Evolutionary conservation across 768 basidiomycete species (phyloP).

Genomic region (Tulasnella calospora): DNA sequence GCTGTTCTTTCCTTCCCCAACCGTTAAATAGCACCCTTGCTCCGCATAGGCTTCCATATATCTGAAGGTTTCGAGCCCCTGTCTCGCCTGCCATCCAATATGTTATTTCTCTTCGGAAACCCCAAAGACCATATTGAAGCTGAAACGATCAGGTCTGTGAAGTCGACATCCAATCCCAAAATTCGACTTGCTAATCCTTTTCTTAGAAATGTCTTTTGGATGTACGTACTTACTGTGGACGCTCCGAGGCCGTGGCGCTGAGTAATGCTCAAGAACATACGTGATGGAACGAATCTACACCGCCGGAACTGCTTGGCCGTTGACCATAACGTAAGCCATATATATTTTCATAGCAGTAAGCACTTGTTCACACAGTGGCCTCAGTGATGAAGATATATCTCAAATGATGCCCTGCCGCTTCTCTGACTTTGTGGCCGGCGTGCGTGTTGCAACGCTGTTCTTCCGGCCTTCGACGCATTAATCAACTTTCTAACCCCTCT

Average conservation of each 20-base stretch:
- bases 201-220: slow-evolving; percentile 7
- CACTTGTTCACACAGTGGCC: neutral
- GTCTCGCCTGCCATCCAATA: neutral
- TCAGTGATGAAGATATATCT: slow-evolving; percentile 6
- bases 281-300: slow-evolving; percentile 10
- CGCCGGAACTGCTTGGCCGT: neutral
- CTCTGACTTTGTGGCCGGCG: slow-evolving; percentile 14
- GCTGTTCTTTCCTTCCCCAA: neutral
- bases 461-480: neutral
- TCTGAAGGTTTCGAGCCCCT: slow-evolving; percentile 10
- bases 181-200: neutral
- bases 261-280: neutral
- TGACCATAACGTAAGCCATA: neutral
- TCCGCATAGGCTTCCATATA: neutral
- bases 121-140: neutral
- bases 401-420: slow-evolving; percentile 18
- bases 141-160: neutral
- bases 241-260: no score
- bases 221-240: neutral
- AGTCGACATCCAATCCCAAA: no score
- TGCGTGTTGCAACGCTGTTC: neutral
- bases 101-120: neutral
- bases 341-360: neutral
- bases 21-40: neutral
- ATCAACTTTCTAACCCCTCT: neutral